Base-by-base conservation (phyloP, 179 eudicot species). In the Spergularia azorica region DNA sequence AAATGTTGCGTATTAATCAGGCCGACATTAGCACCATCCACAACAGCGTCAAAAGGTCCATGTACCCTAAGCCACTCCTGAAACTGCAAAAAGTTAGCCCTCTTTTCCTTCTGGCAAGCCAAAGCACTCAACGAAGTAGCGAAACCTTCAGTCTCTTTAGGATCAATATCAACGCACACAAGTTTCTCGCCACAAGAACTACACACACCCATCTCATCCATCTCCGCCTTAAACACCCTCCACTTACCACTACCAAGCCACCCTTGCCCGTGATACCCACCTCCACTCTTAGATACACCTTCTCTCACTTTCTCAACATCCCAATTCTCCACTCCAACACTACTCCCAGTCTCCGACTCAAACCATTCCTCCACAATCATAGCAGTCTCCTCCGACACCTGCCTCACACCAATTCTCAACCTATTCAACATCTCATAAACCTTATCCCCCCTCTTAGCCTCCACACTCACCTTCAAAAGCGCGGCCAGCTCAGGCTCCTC, bases 251-350 rank as follows among this genome's bases (percentile, higher is more conserved):
- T 90, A 61, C 98, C 98, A 65, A 95, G 84, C 99, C 99, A 95
- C 72, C 99, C 99, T 82, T 90, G 89, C 18, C 97, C 97, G 65
- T 95, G 97, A 95, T 97, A 95, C 56, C 99, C 97, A 18, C 99
- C 99, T 18, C 99, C 99, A 46, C 97, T 93, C 73, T 80, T 89
- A 69, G 82, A 60, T 66, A 88, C 83, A 75, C 92, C 97, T 79
- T 85, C 91, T 86, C 77, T 91, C 71, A 95, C 95, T 79, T 82
- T 91, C 3, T 15, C 71, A 55, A 74, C 87, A 83, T 93, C 95
- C 97, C 96, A 90, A 39, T 84, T 76, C 81, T 79, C 89, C 43
- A 43, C 74, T 85, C 97, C 99, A 79, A 89, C 86, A 67, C 80
- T 77, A 11, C 73, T 79, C 10, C 91, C 93, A 8, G 48, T 58